phyloP scores from a whole-genome alignment of 2,329 filamentous ascomycete genomes.

The Parastagonospora avenae region DNA sequence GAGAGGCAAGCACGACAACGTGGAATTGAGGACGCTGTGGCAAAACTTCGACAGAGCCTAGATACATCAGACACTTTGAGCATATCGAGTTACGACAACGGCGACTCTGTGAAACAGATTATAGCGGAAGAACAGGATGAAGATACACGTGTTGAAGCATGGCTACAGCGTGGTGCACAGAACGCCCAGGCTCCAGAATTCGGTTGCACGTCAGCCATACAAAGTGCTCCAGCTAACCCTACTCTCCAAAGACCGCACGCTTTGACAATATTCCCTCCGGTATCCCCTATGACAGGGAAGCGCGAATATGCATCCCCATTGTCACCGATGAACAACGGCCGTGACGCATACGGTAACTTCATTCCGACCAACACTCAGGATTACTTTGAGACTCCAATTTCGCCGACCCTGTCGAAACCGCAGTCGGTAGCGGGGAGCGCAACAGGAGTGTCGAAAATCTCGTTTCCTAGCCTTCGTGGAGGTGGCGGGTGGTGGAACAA shows the following conservation, averaged over 20 bases:
- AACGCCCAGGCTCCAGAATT: background rate
- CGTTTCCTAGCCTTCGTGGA: background rate
- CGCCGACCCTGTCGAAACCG: background rate
- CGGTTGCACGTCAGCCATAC: background rate
- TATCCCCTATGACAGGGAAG: slow-evolving; percentile 1
- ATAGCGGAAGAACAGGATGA: slow-evolving; percentile 1
- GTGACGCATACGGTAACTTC: slow-evolving; percentile 18
- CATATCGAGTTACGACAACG: background rate
- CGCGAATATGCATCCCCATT: slow-evolving; percentile 7
- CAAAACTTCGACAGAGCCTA: background rate
- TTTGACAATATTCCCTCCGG: slow-evolving; percentile 1
- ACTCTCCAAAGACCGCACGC: background rate
- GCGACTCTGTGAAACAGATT: background rate
- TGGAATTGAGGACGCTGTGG: background rate
- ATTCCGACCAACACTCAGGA: slow-evolving; percentile 15
- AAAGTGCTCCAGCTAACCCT: background rate
- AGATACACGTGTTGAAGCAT: background rate
- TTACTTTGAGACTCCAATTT: background rate
- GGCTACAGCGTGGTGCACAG: slow-evolving; percentile 4
- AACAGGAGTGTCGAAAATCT: background rate
- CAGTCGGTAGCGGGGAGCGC: background rate
- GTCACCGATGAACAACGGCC: slow-evolving; percentile 14
- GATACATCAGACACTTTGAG: background rate
- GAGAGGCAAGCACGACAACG: background rate
- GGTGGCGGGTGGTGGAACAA: slow-evolving; percentile 2